phyloP scores from a whole-genome alignment of 2,329 filamentous ascomycete genomes.

The Fusarium ramigenum region DNA sequence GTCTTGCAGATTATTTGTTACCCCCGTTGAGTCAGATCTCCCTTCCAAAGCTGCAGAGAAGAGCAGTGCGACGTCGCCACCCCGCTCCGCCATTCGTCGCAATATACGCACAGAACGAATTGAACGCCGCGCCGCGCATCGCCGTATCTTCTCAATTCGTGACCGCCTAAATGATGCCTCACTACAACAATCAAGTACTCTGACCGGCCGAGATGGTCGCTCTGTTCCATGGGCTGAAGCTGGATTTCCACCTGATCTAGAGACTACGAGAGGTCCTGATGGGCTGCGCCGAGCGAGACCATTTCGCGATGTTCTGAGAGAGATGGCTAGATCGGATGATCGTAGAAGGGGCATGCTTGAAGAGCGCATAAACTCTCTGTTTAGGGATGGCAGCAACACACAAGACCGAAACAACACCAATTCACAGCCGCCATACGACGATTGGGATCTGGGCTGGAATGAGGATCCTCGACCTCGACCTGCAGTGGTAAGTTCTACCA shows the following conservation, averaged over 20 bases:
- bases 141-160: constrained; percentile 43
- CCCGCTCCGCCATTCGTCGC: constrained; percentile 55
- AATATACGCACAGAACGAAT: constrained; percentile 44
- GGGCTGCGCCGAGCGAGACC: constrained; percentile 21
- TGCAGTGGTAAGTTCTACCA: constrained; percentile 35
- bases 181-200: constrained; percentile 2
- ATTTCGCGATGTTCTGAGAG: constrained; percentile 42
- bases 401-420: constrained; percentile 13
- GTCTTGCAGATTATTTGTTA: constrained; percentile 55
- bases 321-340: constrained; percentile 38
- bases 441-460: constrained; percentile 40
- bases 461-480: constrained; percentile 35
- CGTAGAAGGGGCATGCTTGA: constrained; percentile 42
- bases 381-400: constrained; percentile 30
- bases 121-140: constrained; percentile 45
- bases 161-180: constrained; percentile 30
- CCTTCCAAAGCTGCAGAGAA: constrained; percentile 49
- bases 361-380: constrained; percentile 42
- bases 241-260: constrained; percentile 16
- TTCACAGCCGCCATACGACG: constrained; percentile 4
- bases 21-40: constrained; percentile 57
- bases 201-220: constrained; percentile 23
- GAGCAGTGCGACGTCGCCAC: constrained; percentile 41
- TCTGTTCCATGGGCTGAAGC: constrained; percentile 38
- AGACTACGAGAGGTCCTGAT: constrained; percentile 15